A percentile compares a stretch with the other conserved stretches of the same genome.
Conservation (phyloP, 331 rosid genomes). For the Quercus lobata region DNA sequence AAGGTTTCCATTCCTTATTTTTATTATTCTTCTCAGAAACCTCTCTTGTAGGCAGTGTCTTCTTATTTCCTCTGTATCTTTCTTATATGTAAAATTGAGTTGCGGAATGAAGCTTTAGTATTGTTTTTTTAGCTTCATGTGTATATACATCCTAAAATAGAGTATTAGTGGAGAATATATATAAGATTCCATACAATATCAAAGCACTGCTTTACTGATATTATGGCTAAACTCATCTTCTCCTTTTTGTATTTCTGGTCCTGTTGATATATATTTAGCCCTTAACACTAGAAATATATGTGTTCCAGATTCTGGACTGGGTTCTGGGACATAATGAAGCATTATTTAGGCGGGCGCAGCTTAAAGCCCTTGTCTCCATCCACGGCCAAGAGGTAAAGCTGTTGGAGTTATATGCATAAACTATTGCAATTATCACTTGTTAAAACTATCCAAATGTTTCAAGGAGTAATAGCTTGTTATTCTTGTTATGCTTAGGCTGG, state of each 20-base stretch:
- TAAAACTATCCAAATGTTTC: slow-evolving; percentile 5
- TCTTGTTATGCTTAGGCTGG: slow-evolving; percentile 62
- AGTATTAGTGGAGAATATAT: neutral
- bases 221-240: neutral
- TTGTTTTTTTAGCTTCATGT: neutral
- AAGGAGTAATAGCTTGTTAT: neutral
- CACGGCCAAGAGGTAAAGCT: slow-evolving; percentile 80
- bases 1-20: neutral
- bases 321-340: slow-evolving; percentile 90
- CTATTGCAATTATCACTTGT: neutral
- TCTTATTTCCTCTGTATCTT: neutral
- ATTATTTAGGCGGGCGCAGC: slow-evolving; percentile 87
- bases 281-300: slow-evolving; percentile 8
- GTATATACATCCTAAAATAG: neutral
- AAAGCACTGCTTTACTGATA: neutral
- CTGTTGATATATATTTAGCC: slow-evolving; percentile 3
- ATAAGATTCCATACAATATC: neutral
- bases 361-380: slow-evolving; percentile 91
- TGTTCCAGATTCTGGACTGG: slow-evolving; percentile 70
- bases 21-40: neutral
- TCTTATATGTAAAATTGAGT: neutral
- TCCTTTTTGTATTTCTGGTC: neutral
- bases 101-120: neutral
- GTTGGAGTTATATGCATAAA: slow-evolving; percentile 3
- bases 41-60: neutral